Evolutionary conservation across 2,329 filamentous ascomycete species (phyloP), one percentile per base, ranked within the genome.

Genomic region (Monosporascus sp.): DNA sequence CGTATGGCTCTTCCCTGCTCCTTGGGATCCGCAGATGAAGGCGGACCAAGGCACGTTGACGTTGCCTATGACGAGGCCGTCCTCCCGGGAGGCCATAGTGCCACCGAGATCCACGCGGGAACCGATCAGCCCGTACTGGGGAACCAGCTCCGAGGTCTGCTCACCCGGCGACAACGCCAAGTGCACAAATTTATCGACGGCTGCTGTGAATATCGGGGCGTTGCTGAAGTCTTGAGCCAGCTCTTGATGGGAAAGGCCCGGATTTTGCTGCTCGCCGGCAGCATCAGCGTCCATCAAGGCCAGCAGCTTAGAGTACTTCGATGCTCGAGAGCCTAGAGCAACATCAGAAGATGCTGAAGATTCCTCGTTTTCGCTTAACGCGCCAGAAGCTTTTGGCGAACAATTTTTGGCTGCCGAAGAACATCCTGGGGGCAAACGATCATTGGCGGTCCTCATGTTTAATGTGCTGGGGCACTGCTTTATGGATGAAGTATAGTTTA

Each of bases 11-110:
- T 85, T 85, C 0, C 82, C 81, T 41, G 75, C 78, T 1, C 81
- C 81, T 60, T 85, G 81, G 2, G 78, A 78, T 1, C 82, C 81
- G 52, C 81, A 85, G n/a, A 86, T 78, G 62, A 85, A 85, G 0
- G 76, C 70, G 0, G 80, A 84, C 65, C 74, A 81, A 0, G 81
- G 81, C 0, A 74, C 70, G 35, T 80, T 77, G 2, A 75, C 74
- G 59, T 84, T 84, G 2, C 75, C 55, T 2, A 77, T 67, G 3
- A 79, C 40, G 7, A 66, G 59, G 3, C 52, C 37, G 44, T 67
- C 59, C 22, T 58, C 59, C 14, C 19, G 22, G 5, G 50, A 19
- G 19, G 24, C 8, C 17, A 27, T 17, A 5, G 11, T 5, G 1
- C 31, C n/a, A 4, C 3, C 35, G 5, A 19, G 2, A 24, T 55